Base-by-base conservation (phyloP, 257 asterid species). In the Solanum chilense region DNA sequence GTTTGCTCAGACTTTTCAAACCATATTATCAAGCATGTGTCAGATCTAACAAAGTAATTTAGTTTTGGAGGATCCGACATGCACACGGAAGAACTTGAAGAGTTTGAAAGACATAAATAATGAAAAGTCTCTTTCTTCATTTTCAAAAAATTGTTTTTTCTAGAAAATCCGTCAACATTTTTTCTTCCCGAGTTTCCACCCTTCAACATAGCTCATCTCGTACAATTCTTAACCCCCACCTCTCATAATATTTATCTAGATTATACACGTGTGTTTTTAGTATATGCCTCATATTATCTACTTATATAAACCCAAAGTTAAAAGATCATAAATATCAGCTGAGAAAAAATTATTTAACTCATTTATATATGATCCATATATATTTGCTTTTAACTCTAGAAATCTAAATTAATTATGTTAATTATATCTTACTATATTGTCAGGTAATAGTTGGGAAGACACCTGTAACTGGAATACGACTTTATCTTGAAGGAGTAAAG, bases 391-490 rank as follows among this genome's bases (percentile, higher is more conserved):
- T 23, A 85, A 37, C 2, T 75, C 76, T 2, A 25, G 7, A 18
- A 18, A 18, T 62, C 41, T 5, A 20, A 10, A 41, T 18, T 5
- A 56, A 74, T 75, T 41, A 45, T 44, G 39, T 44, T 25, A 52
- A 52, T 56, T 56, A 9, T 13, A 18, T 13, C 1, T 15, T 4
- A 12, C 64, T 74, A 64, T 3, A 5, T 45, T 78, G 21, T 23
- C 58, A 96, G 98, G 98, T 96, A 27, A 89, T 88, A 7, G 88
- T 90, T 3, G 97, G 94, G 39, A 93, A 91, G 85, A 88, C 83
- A 42, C 98, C 98, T 0, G 94, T 94, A n/a, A 95, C 97, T 10
- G 99, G 99, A 82, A 94, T 97, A 93, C 92, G 99, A 31, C 88
- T 97, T 69, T 94, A 92, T 86, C 95, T 95, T 3, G 99, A 97